Base-by-base conservation (phyloP, 1,139 yeast genomes). In the Pichia sp. region DNA sequence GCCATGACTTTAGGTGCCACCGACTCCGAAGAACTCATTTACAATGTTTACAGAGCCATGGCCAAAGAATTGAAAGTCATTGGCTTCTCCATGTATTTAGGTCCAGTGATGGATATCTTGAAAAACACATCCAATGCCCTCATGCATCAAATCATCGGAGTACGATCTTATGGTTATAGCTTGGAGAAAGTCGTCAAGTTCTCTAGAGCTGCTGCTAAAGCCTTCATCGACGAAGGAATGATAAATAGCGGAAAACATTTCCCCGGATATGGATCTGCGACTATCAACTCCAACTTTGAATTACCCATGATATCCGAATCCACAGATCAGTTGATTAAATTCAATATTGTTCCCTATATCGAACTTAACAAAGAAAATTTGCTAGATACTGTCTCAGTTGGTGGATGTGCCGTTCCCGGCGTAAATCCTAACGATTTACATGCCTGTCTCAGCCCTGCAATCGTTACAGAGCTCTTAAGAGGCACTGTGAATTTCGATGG, bases 401-500 rank as follows among this genome's bases (percentile, higher is more conserved):
- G 82, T 11, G 83, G 84, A 3, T 76, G 82, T 47, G 83, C 82
- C 4, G 72, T 77, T n/a, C 84, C 85, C 1, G 70, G 73, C 32
- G 68, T 77, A 14, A 66, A 76, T 24, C 76, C 76, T 19, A 75
- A 72, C 45, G 84, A 76, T 47, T 69, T 74, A 33, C 83, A 77
- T 51, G 83, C 84, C 2, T 77, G 83, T 47, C 59, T 77, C 38
- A 69, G 77, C 17, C 81, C 81, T 4, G 58, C 69, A 9, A 61
- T 77, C 5, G 62, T 77, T 11, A 66, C 67, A 29, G 74, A 71
- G 37, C 55, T 77, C 22, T 58, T 77, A 26, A 56, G 85, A 22
- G 63, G 64, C 25, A 76, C 75, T 22, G 53, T 77, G 48, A 65
- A 67, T 1, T 77, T 72, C 48, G 63, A 74, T 16, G 84, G 84